These are phyloP conservation scores for Pseudocercospora fijiensis DNA, from an alignment of 2,329 filamentous ascomycete species.

Conservation along the genomic window DNA sequence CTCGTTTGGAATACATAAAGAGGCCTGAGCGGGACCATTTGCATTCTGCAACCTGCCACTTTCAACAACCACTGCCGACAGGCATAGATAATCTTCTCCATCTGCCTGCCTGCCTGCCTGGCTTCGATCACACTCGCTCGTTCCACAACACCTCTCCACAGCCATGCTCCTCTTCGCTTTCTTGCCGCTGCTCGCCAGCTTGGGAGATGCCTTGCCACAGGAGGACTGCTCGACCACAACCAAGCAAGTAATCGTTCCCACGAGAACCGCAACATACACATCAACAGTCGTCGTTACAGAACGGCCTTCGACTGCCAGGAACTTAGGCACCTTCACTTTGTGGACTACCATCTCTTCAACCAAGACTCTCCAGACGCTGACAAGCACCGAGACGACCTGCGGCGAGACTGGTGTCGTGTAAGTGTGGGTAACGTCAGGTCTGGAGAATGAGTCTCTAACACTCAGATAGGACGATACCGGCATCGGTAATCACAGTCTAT, in stretches of 20 bases:
- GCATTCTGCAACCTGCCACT: conserved; percentile 13
- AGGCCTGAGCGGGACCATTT: conserved; percentile 9
- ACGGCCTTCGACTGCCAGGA: conserved; percentile 26
- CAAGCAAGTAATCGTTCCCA: conserved; percentile 32
- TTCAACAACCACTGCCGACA: background rate
- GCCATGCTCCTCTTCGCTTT: conserved; percentile 29
- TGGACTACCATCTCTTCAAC: conserved; percentile 30
- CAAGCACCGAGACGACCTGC: conserved; percentile 29
- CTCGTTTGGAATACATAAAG: conserved; percentile 16
- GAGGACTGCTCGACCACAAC: conserved; percentile 33
- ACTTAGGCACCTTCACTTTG: conserved; percentile 35
- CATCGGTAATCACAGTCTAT: conserved; percentile 30
- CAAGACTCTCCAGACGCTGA: conserved; percentile 33
- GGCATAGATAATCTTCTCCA: conserved; percentile 5
- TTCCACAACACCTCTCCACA: conserved; percentile 20
- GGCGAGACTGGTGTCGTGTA: conserved; percentile 28
- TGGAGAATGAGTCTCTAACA: conserved; percentile 1
- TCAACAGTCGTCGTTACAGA: conserved; percentile 31
- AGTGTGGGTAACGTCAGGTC: conserved; percentile 8
- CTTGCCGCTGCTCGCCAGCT: conserved; percentile 27
- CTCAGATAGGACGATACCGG: conserved; percentile 17
- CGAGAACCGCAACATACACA: conserved; percentile 34
- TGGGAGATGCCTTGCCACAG: conserved; percentile 31
- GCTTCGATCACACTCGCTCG: conserved; percentile 12
- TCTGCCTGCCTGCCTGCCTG: conserved; percentile 1